Base-by-base conservation (phyloP, 768 basidiomycete genomes). In the Pisolithus microcarpus region DNA sequence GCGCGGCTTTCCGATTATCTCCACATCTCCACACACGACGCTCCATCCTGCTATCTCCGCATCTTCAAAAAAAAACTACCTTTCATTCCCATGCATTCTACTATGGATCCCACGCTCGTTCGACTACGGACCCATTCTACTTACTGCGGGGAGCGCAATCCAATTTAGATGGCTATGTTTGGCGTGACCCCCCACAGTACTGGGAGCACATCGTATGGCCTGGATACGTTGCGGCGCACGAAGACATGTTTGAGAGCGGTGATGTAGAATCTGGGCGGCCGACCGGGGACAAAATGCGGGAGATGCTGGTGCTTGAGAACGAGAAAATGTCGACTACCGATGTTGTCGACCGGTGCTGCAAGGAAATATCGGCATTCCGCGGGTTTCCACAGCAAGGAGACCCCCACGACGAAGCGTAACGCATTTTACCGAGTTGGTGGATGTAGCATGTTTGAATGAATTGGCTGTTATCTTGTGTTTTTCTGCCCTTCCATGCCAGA, bases 201-300 rank as follows among this genome's bases (percentile, higher is more conserved):
- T 96, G 90, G 82, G 89, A 94, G 55, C 74, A 89, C 51, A 90
- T 98, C 53, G 93, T 93, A 48, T 98, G 88, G 72, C 96, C 96
- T 0, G 94, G 90, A 2, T 98, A 95, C 65, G 65, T 92, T 38
- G 79, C 84, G 38, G 93, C 93, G 8, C 87, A 96, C 66, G 58
- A 65, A 47, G 75, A 77, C 10, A 71, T 94, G 26, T 92, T 97
- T 64, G 72, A 76, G 56, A 70, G 74, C 49, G 85, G 79, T 34
- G 85, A 95, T 61, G 79, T 94, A 7, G 90, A 94, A 64, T 64
- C 71, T 15, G 93, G 91, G 15, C 59, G 65, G 39, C 69, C 77
- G 24, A 75, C 70, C 3, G 67, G 63, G 15, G 51, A 54, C 38
- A 78, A 76, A 57, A 79, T 83, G 16, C 58, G 71, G 36, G 76